Base-by-base conservation (phyloP, 1,284 basidiomycete genomes). In the Fomitopsis betulina region DNA sequence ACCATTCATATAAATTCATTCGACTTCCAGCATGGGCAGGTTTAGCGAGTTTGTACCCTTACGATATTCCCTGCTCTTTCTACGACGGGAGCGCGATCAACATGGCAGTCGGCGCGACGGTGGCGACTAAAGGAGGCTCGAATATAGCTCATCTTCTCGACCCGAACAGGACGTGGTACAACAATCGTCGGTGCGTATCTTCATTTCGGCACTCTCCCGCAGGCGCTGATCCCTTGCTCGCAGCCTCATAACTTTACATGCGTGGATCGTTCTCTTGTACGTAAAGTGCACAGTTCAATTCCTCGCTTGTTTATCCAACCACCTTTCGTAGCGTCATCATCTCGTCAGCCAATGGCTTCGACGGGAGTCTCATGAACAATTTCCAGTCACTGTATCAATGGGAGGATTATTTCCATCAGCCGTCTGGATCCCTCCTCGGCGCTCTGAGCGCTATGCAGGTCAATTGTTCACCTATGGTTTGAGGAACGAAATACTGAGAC, bases 381-480 rank as follows among this genome's bases (percentile, higher is more conserved):
- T 73, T 88, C 33, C 86, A 88, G 67, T 79, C 78, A 7, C 73
- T 89, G 54, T 65, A 68, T 17, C 84, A 87, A 62, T 90, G 87
- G 87, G 72, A 76, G 47, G 56, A 61, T 3, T 84, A 81, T 60
- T 89, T 89, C 71, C 64, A 78, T 55, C 55, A 76, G 52, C 87
- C 87, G 0, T 72, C 72, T 6, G 78, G 79, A 17, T 27, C 43
- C 9, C 55, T 77, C 69, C 78, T 90, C 23, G 88, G 89, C 62
- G 73, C 90, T 23, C 77, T 91, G 49, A 89, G 87, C 65, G 88
- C 87, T 51, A 89, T 89, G 56, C 88, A 91, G 71, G 85, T 83
- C 61, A 59, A 3, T 56, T 30, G 17, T 35, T 8, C 8, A 27
- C 30, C 19, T 10, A 17, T 38, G 4, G 21, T 15, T 15, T 1